Base-by-base conservation (phyloP, 495 filamentous ascomycete genomes). In the Penicillium angulare region DNA sequence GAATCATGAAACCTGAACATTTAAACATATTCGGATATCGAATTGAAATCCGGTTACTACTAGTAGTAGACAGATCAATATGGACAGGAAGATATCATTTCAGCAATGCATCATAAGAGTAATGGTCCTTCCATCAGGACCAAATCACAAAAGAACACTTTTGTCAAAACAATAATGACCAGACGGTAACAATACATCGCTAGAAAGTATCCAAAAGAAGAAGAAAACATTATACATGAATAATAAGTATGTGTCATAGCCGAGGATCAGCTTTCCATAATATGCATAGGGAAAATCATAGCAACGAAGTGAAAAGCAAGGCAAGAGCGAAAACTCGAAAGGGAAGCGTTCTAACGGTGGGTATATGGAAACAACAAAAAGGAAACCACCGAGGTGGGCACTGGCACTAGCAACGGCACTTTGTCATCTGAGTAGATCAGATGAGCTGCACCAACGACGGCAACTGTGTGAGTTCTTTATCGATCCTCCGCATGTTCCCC, bases 401-500 rank as follows among this genome's bases (percentile, higher is more conserved):
- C n/a, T n/a, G n/a, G n/a, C n/a, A n/a, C n/a, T n/a, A n/a, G n/a
- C n/a, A n/a, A n/a, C n/a, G n/a, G n/a, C n/a, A n/a, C n/a, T n/a
- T n/a, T n/a, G n/a, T n/a, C n/a, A n/a, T n/a, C n/a, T n/a, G n/a
- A n/a, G n/a, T n/a, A n/a, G 34, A 16, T 2, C 1, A 7, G 34
- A 38, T 5, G 13, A 38, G 34, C 12, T 38, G 17, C 12, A 31
- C 13, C 8, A 7, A 31, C 8, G 5, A 31, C 27, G n/a, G n/a
- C n/a, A n/a, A 2, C 27, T 31, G 27, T 12, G 13, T 12, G 13
- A 9, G 5, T 2, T 31, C 27, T 12, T 65, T 50, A 63, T 21
- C 49, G 50, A 46, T 65, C 62, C 23, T 65, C 51, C 17, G 59
- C 53, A 17, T 56, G 47, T 40, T 56, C 68, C 1, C 68, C 71